phyloP scores from a whole-genome alignment of 139 green algal species.

The Coccomyxa sp. region DNA sequence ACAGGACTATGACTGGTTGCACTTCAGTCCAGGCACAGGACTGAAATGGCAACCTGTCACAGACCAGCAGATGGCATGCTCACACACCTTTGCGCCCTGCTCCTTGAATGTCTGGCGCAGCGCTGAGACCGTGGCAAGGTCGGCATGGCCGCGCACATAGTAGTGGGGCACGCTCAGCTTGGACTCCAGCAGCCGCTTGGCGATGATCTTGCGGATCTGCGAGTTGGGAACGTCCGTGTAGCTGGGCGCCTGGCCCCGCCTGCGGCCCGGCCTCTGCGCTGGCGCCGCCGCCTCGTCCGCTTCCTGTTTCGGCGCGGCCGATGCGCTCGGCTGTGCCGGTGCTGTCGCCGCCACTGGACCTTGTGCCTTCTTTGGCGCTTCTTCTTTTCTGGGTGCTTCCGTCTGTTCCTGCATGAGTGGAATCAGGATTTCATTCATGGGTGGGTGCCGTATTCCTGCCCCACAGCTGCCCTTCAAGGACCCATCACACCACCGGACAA shows the following conservation, averaged over 20 bases:
- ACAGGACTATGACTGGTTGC: too few relatives aligned
- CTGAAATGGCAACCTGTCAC: neutral
- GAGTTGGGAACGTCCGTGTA: constrained; percentile 74
- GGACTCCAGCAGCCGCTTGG: constrained; percentile 77
- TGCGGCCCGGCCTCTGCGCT: neutral
- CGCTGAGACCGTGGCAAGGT: constrained; percentile 48
- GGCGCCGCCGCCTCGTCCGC: neutral
- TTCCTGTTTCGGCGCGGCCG: neutral
- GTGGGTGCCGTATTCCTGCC: too few relatives aligned
- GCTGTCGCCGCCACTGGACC: neutral
- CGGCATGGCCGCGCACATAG: constrained; percentile 59
- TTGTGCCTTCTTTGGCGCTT: neutral
- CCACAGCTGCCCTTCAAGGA: too few relatives aligned
- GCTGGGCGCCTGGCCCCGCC: constrained; percentile 5
- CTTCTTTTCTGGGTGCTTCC: neutral
- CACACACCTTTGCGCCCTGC: constrained; percentile 31
- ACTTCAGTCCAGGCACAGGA: neutral
- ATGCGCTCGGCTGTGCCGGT: neutral
- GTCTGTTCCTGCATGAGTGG: neutral
- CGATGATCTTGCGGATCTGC: constrained; percentile 85
- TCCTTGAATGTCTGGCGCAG: constrained; percentile 60
- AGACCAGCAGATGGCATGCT: neutral
- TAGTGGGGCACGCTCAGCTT: constrained; percentile 82
- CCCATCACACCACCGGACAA: too few relatives aligned
- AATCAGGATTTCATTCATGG: too few relatives aligned